These are phyloP conservation scores for Neofusicoccum sp. DNA, from an alignment of 2,329 filamentous ascomycete genomes.

Conservation along the genomic window DNA sequence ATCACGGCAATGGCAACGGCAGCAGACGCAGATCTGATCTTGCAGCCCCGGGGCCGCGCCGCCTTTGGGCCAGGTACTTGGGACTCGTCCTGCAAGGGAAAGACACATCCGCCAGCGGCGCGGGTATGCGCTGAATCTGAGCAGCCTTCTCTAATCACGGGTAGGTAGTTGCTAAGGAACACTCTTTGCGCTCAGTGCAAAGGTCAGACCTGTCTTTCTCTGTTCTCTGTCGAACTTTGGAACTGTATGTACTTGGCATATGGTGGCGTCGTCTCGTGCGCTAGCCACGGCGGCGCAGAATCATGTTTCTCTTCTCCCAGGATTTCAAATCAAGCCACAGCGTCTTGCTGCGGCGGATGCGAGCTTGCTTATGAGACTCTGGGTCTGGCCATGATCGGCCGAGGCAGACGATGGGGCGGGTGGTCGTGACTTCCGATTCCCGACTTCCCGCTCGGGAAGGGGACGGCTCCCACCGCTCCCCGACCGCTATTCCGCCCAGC, in stretches of 20 bases:
- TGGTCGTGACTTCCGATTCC: not conserved
- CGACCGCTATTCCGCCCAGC: not conserved
- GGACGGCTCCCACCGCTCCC: not conserved
- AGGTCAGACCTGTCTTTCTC: no score
- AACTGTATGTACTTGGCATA: no score
- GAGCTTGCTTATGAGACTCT: no score
- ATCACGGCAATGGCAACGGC: not conserved
- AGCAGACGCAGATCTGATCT: constrained; percentile 8
- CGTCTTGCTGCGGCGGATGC: no score
- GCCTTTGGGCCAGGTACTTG: not conserved
- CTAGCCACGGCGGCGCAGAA: no score
- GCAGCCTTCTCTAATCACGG: not conserved
- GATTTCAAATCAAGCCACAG: no score
- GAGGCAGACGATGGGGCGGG: not conserved
- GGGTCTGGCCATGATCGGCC: no score
- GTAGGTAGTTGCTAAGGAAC: no score
- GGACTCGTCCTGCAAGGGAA: not conserved
- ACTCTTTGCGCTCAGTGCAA: no score
- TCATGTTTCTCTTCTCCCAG: not conserved
- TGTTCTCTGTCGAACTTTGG: no score
- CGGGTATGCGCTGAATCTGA: not conserved
- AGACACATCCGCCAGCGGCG: not conserved
- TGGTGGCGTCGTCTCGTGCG: no score
- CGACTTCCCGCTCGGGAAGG: not conserved
- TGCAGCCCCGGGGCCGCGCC: not conserved